phyloP scores from a whole-genome alignment of 2,329 filamentous ascomycete species.

The Ophiostoma sp. region DNA sequence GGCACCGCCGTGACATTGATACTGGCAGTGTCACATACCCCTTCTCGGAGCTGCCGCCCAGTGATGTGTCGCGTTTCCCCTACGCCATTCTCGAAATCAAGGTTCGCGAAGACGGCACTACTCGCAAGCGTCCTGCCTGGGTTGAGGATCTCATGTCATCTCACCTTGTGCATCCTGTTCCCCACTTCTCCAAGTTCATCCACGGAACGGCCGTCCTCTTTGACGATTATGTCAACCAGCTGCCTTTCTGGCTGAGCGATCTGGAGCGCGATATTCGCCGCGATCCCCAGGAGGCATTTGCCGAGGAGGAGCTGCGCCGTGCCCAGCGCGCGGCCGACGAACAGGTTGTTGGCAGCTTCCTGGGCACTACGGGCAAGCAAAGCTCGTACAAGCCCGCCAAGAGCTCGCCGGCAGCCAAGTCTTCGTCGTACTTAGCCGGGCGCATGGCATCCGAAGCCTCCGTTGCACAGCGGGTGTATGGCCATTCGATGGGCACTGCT shows the following conservation, averaged over 20 bases:
- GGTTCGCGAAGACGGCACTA: slow-evolving; percentile 56
- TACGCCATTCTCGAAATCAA: slow-evolving; percentile 92
- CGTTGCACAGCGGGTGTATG: slow-evolving; percentile 17
- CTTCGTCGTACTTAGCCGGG: slow-evolving; percentile 52
- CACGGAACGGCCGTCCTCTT: slow-evolving; percentile 89
- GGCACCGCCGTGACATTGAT: slow-evolving; percentile 91
- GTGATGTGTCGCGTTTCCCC: slow-evolving; percentile 85
- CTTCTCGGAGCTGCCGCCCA: slow-evolving; percentile 80
- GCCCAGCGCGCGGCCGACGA: slow-evolving; percentile 80
- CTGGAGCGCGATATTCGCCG: slow-evolving; percentile 90
- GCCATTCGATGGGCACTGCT: slow-evolving; percentile 1
- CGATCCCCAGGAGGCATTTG: slow-evolving; percentile 84
- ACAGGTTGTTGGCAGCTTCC: slow-evolving; percentile 79
- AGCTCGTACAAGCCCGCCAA: slow-evolving; percentile 54
- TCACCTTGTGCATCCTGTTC: slow-evolving; percentile 82
- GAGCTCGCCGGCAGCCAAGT: slow-evolving; percentile 61
- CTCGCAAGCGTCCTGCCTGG: slow-evolving; percentile 72
- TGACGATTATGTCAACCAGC: slow-evolving; percentile 90
- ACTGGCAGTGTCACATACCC: slow-evolving; percentile 76
- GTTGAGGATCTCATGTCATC: slow-evolving; percentile 86
- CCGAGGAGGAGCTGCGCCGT: slow-evolving; percentile 80
- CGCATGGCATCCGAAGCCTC: slow-evolving; percentile 38
- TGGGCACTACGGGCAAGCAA: slow-evolving; percentile 50
- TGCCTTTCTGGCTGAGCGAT: slow-evolving; percentile 93
- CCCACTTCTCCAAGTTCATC: slow-evolving; percentile 93